Evolutionary conservation across 2,329 filamentous ascomycete species (phyloP).

Genomic region (Blastomyces percursus): DNA sequence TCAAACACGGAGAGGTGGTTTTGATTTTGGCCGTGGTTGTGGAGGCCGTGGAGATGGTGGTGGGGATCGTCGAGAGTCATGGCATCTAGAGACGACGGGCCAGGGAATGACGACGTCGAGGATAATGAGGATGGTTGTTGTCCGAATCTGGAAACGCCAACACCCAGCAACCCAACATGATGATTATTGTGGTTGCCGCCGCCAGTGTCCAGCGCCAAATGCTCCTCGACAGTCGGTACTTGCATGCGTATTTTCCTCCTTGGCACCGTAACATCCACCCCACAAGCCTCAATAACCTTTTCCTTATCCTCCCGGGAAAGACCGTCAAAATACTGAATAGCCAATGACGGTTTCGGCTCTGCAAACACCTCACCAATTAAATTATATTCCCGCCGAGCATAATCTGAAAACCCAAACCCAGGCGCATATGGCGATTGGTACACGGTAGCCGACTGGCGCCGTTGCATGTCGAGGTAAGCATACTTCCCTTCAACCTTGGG

Average conservation of each 20-base stretch:
- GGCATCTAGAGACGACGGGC: slow-evolving; percentile 5
- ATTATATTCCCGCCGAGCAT: slow-evolving; percentile 31
- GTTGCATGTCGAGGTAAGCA: slow-evolving; percentile 32
- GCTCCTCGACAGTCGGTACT: slow-evolving; percentile 9
- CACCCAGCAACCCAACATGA: not conserved
- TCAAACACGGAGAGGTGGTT: slow-evolving; percentile 1
- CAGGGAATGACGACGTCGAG: slow-evolving; percentile 14
- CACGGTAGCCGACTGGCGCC: slow-evolving; percentile 27
- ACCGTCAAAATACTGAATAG: slow-evolving; percentile 33
- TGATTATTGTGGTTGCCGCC: slow-evolving; percentile 8
- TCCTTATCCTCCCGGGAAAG: slow-evolving; percentile 32
- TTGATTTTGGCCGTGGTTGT: not conserved
- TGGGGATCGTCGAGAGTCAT: slow-evolving; percentile 10
- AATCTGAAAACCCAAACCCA: slow-evolving; percentile 33
- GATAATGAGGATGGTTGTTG: slow-evolving; percentile 16
- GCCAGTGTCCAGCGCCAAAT: slow-evolving; percentile 14
- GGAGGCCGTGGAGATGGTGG: not conserved
- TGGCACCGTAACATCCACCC: slow-evolving; percentile 28
- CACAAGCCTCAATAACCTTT: slow-evolving; percentile 34
- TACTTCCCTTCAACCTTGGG: slow-evolving; percentile 25
- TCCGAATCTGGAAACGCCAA: slow-evolving; percentile 15
- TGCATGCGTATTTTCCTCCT: slow-evolving; percentile 10
- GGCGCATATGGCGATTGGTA: slow-evolving; percentile 36
- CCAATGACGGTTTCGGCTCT: slow-evolving; percentile 30
- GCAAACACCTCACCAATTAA: slow-evolving; percentile 26